Base-by-base conservation (phyloP, 495 filamentous ascomycete genomes). In the Apodospora peruviana region DNA sequence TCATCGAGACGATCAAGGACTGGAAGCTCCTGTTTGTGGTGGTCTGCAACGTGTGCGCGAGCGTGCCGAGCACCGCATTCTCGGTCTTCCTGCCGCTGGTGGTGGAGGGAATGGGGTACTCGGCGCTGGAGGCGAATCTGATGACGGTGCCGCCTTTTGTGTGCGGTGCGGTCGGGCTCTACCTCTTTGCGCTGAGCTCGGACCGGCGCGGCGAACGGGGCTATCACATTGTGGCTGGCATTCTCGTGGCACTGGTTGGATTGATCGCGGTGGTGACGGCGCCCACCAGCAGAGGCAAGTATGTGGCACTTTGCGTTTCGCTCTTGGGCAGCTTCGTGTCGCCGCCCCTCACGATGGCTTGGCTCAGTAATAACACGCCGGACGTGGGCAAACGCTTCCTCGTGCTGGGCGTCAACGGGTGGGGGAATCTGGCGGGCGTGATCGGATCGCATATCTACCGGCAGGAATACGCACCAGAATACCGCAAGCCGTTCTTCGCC, bases 371-470 rank as follows among this genome's bases (percentile, higher is more conserved):
- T 19, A 83, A 83, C 52, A 83, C 60, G 23, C 62, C 60, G 20
- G 43, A 37, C 16, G 36, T 42, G 7, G 58, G 78, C 7, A 81
- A 81, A 54, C 66, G 79, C 0, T 65, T 75, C 1, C 56, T 81
- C 3, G 59, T 80, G 20, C 66, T 83, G 20, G 79, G 79, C 1
- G 72, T 83, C 48, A 82, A 82, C 48, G 80, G 80, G 8, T 81
- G 70, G 69, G 79, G 79, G 2, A 82, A 82, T 43, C 57, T 81
- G 5, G 79, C 79, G 0, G 79, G 79, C 20, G 64, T 81, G 5
- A 55, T 82, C 38, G 65, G 65, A 9, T 61, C 70, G 4, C 50
- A 69, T 36, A 55, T 83, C 0, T 82, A 74, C 58, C 54, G 53
- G 5, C 48, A 62, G 0, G 52, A 64, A 40, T 73, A 68, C 41